Evolutionary conservation across 2,329 filamentous ascomycete species (phyloP), one percentile per base, ranked within the genome.

Genomic region (Arachnomyces sp.): DNA sequence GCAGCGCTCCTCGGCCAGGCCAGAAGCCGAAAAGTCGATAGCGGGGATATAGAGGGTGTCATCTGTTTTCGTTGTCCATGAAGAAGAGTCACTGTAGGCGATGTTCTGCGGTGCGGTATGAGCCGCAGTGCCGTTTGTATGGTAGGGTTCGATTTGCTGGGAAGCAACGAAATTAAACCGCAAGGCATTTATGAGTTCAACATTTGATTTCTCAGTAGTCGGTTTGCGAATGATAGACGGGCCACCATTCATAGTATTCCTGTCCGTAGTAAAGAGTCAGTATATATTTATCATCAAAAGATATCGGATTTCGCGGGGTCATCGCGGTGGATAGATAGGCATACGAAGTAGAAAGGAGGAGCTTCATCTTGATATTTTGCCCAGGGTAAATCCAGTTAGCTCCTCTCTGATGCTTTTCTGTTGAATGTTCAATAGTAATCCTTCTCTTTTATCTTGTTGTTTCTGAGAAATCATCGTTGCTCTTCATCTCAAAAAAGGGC

Each of bases 131-230:
- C 52, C 45, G 47, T 52, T 40, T 48, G 54, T 35, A 45, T 57
- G 40, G 47, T 54, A 28, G 58, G 62, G 38, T 58, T 66, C 44
- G 45, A 80, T 77, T 55, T 82, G 70, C 59, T 87, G 83, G 30
- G 84, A 82, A 21, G 82, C 78, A 39, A 78, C 62, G 61, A 96
- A 87, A 65, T 90, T 95, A 57, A 81, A 79, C 53, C 86, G 84
- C 13, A 98, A 77, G 3, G 88, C 86, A 56, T 87, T 89, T 49
- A 88, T 84, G 52, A 98, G 78, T 65, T 98, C 92, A 53, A 89
- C 81, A 61, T 96, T 96, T 40, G 90, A 95, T 60, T 89, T 87
- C 58, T 81, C 81, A 49, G 78, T 77, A 44, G 81, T 75, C 12
- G 82, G 79, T 55, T 85, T 86, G 47, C 86, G 82, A 62, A 95